Evolutionary conservation across 768 basidiomycete species (phyloP).

Genomic region (Exsudoporus frostii): DNA sequence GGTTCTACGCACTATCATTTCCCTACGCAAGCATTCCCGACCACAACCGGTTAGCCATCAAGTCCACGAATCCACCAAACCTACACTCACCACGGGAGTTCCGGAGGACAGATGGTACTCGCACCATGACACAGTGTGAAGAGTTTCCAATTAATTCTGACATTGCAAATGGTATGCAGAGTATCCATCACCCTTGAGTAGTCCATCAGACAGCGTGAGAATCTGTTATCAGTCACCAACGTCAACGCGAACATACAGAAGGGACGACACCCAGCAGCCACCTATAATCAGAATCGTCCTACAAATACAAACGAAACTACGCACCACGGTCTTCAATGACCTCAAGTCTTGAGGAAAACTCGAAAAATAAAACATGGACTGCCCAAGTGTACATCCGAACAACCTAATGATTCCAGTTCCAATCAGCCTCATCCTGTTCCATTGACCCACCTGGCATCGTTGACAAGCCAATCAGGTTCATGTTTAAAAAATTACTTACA

Average conservation of each 20-base stretch:
- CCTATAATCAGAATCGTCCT: not conserved
- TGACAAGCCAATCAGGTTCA: not conserved
- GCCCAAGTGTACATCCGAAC: constrained; percentile 11
- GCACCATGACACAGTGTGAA: not conserved
- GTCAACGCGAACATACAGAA: not conserved
- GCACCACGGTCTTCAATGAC: constrained; percentile 4
- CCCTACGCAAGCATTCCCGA: not conserved
- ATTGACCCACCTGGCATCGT: not conserved
- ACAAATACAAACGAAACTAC: not conserved
- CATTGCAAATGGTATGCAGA: not conserved
- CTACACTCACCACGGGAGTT: not conserved
- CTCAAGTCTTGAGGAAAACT: constrained; percentile 6
- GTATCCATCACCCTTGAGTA: not conserved
- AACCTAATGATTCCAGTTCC: not conserved
- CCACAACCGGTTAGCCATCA: not conserved
- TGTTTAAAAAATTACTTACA: not conserved
- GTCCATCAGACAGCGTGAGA: not conserved
- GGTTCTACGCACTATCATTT: not conserved
- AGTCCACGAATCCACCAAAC: not conserved
- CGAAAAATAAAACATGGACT: constrained; percentile 3
- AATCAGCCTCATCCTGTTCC: not conserved
- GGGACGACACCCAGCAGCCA: not conserved
- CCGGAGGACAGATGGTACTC: not conserved
- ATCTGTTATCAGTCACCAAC: not conserved
- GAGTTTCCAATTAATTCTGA: not conserved